Percentiles rank a stretch among this genome's conserved stretches.
Evolutionary conservation across 768 basidiomycete genomes (phyloP).

Genomic region (Suillus bovinus): DNA sequence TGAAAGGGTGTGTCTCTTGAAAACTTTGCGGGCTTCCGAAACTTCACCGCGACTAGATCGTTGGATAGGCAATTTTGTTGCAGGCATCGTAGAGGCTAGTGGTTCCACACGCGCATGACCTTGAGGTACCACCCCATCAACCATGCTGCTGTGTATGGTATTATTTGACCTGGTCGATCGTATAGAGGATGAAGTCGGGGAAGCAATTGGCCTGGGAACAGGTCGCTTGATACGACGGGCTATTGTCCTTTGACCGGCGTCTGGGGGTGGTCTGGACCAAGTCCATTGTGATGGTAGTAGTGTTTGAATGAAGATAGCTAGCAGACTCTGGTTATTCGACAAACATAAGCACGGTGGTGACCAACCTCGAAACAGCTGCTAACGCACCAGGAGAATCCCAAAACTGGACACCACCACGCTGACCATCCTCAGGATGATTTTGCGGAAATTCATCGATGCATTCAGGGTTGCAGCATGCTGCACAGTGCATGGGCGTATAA

Average conservation of each 20-base stretch:
- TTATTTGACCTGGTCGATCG: not conserved
- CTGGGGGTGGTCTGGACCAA: not conserved
- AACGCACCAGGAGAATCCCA: not conserved
- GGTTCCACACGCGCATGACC: not conserved
- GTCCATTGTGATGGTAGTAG: not conserved
- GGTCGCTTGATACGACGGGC: not conserved
- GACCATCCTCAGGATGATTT: not conserved
- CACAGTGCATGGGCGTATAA: not conserved
- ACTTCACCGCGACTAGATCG: not conserved
- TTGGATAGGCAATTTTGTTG: not conserved
- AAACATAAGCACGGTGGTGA: not conserved
- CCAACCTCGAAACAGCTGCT: not conserved
- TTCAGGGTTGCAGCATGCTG: not conserved
- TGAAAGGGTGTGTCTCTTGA: not conserved
- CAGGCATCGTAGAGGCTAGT: not conserved
- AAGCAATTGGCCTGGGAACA: not conserved
- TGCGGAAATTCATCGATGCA: not conserved
- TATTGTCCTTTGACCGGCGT: not conserved
- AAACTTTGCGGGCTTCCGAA: not conserved
- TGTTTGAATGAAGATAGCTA: not conserved
- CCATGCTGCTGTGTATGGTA: no score
- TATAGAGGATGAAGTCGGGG: not conserved
- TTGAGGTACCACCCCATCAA: not conserved
- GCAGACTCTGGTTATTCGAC: not conserved
- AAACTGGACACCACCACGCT: not conserved